Conservation (phyloP, 2,329 filamentous ascomycete genomes). For the Trichoderma sp. region DNA sequence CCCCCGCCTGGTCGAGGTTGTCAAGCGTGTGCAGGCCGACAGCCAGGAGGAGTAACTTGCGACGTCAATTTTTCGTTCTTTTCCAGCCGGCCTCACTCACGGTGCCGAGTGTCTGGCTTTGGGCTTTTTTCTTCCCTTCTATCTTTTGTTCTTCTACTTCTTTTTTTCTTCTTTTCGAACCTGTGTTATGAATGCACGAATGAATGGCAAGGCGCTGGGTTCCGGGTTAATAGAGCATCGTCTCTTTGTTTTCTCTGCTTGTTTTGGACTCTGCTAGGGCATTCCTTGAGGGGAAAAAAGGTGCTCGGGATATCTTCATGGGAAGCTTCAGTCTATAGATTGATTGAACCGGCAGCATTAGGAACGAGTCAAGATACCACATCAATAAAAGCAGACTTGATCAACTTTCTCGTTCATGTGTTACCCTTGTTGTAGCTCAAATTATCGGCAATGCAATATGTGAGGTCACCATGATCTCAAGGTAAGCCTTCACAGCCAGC, state of each 20-base stretch:
- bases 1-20: slow-evolving; percentile 71
- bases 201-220: slow-evolving; percentile 31
- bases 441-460: not conserved
- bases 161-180: not conserved
- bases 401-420: not conserved
- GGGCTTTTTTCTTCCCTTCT: slow-evolving; percentile 20
- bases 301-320: not conserved
- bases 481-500: not conserved
- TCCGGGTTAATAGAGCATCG: slow-evolving; percentile 22
- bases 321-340: slow-evolving; percentile 25
- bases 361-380: slow-evolving; percentile 14
- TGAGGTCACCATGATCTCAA: slow-evolving; percentile 21
- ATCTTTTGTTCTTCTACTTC: slow-evolving; percentile 3
- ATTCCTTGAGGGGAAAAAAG: not conserved
- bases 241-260: not conserved
- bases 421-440: not conserved
- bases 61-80: not conserved
- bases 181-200: not conserved
- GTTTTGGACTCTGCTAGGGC: not conserved
- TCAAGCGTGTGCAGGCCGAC: slow-evolving; percentile 80
- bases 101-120: slow-evolving; percentile 23
- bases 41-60: slow-evolving; percentile 48
- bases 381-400: slow-evolving; percentile 22
- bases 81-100: not conserved
- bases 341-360: slow-evolving; percentile 27